Evolutionary conservation across 306 rosid genomes (phyloP), one percentile per base, ranked within the genome.

Genomic region (Prunus armeniaca): DNA sequence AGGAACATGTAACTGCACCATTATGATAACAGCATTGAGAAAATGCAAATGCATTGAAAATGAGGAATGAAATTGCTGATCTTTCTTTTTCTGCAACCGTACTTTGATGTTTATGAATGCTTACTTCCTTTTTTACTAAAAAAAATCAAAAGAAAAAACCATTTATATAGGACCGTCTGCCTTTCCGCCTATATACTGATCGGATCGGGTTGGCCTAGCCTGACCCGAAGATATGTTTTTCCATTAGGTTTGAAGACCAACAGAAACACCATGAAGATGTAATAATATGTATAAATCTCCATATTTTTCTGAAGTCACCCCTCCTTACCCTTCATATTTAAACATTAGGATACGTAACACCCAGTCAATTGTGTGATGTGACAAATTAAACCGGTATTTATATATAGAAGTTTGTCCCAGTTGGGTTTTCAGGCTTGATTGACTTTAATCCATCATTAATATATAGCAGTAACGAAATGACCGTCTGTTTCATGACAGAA

Each of bases 21-120:
- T 76, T n/a, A 30, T 75, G 38, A 78, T 63, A 75, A 51, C 56
- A 69, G 75, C 78, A 60, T 64, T 66, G 67, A 67, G 56, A 71
- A 71, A 76, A 54, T 30, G 71, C 83, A 84, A 69, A 66, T 78
- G 84, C 80, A 77, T 76, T 76, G 52, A 46, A 77, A 80, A 79
- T 82, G 88, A 79, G 86, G 80, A 82, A 80, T 85, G 81, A 81
- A 85, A 69, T 81, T 82, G 80, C 83, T 79, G 76, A 32, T 74
- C 64, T 80, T 84, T 85, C 69, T 56, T 75, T 69, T 58, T 3
- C n/a, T 12, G 5, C 7, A 24, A 56, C 0, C 2, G n/a, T 62
- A 6, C 20, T 30, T 46, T 62, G 25, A 28, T 14, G 67, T 28
- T 62, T 28, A 27, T 64, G 25, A 64, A 30, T 64, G 5, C 41